phyloP scores from a whole-genome alignment of 73 alveolate species.

The Paramecium sexaurelia region DNA sequence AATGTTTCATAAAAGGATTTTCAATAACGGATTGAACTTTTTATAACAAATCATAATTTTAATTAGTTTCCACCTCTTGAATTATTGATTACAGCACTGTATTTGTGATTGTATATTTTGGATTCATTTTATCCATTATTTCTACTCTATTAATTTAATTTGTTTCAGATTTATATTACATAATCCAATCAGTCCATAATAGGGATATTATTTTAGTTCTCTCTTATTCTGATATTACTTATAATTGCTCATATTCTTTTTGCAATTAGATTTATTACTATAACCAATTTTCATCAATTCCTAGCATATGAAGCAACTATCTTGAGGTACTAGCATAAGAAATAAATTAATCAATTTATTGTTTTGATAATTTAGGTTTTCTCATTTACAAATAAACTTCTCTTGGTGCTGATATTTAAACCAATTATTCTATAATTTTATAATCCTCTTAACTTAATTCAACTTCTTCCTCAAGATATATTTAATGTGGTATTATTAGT shows the following conservation, averaged over 20 bases:
- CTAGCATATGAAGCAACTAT: not conserved
- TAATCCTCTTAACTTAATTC: constrained; percentile 56
- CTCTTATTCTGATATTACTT: constrained; percentile 65
- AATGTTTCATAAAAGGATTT: constrained; percentile 73
- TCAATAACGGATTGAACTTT: constrained; percentile 73
- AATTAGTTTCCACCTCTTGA: constrained; percentile 66
- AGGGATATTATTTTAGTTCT: constrained; percentile 14
- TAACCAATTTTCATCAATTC: constrained; percentile 22
- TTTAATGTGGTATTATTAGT: not conserved
- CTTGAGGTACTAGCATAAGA: not conserved
- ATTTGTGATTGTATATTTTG: constrained; percentile 6
- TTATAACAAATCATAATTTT: constrained; percentile 66
- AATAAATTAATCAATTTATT: not conserved
- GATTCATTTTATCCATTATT: not conserved
- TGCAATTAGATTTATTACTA: not conserved
- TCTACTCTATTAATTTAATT: constrained; percentile 35
- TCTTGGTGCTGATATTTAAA: constrained; percentile 65
- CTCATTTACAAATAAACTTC: constrained; percentile 44
- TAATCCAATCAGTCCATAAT: constrained; percentile 70
- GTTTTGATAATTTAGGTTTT: not conserved
- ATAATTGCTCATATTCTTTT: constrained; percentile 11
- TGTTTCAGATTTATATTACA: constrained; percentile 54
- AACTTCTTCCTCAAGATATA: not conserved
- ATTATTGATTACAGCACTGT: constrained; percentile 52
- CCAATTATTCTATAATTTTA: constrained; percentile 42